Percentiles rank a stretch among this genome's conserved stretches.
phyloP scores from a whole-genome alignment of 768 basidiomycete genomes.

The Mycena albidolilacea region DNA sequence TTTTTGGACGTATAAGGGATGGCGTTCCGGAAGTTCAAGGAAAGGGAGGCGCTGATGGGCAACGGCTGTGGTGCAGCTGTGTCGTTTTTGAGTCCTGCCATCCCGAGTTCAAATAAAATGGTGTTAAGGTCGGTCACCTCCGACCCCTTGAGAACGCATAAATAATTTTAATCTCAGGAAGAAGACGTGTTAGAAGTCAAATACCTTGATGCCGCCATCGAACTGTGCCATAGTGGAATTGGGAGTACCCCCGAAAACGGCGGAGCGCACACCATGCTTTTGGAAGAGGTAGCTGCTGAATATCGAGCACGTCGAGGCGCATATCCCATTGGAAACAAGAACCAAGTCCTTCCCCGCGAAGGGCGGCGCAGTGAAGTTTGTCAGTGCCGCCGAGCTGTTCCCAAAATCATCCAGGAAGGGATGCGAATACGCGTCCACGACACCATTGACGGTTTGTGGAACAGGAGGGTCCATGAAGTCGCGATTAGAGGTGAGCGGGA shows the following conservation, averaged over 20 bases:
- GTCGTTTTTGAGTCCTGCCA: constrained; percentile 28
- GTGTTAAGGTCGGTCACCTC: constrained; percentile 27
- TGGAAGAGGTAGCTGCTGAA: constrained; percentile 38
- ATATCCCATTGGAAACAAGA: constrained; percentile 36
- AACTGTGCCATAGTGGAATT: not conserved
- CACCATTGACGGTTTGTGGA: constrained; percentile 34
- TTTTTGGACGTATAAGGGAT: constrained; percentile 25
- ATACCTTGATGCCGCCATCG: constrained; percentile 30
- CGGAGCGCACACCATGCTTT: constrained; percentile 36
- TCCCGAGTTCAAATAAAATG: constrained; percentile 27
- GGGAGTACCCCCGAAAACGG: constrained; percentile 28
- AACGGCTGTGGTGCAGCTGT: constrained; percentile 28
- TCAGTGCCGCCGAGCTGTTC: constrained; percentile 29
- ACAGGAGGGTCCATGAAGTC: constrained; percentile 38
- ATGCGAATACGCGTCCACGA: constrained; percentile 35
- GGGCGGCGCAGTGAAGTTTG: constrained; percentile 35
- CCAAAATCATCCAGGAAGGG: constrained; percentile 37
- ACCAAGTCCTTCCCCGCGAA: constrained; percentile 35
- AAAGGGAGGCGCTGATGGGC: constrained; percentile 18
- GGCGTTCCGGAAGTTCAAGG: constrained; percentile 33
- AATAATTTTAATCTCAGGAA: too few relatives aligned
- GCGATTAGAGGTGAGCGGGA: constrained; percentile 26
- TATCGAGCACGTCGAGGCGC: constrained; percentile 37
- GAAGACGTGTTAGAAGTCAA: too few relatives aligned
- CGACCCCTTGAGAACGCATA: constrained; percentile 7